Evolutionary conservation across 1,139 yeast species (phyloP).

Genomic region (Casaregolazyma suthepensis): DNA sequence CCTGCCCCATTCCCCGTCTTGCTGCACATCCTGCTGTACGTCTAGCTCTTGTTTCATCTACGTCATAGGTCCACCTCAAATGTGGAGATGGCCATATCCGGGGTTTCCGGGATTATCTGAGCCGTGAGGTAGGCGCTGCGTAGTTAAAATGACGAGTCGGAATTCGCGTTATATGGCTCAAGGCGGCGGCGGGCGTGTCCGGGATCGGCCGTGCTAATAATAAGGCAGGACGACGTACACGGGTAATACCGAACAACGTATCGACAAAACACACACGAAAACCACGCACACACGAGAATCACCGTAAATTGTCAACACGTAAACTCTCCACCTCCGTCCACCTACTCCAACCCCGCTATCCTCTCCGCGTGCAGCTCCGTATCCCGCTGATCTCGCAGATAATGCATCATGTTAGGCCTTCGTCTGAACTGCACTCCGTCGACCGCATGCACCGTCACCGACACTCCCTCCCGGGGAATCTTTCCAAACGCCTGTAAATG

Average conservation of each 20-base stretch:
- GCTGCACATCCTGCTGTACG: background rate
- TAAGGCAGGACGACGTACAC: background rate
- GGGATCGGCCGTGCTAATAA: background rate
- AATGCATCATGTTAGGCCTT: conserved; percentile 30
- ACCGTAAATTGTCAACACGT: too few relatives aligned
- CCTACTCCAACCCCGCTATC: background rate
- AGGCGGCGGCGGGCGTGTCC: background rate
- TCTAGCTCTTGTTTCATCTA: background rate
- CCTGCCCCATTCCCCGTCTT: too few relatives aligned
- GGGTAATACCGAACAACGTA: background rate
- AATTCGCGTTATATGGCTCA: background rate
- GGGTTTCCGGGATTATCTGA: too few relatives aligned
- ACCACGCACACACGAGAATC: too few relatives aligned
- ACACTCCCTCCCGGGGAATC: conserved; percentile 36
- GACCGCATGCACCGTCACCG: conserved; percentile 44
- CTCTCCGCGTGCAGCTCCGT: background rate
- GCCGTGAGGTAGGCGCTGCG: too few relatives aligned
- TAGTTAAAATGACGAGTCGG: too few relatives aligned
- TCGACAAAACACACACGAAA: too few relatives aligned
- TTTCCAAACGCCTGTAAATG: conserved; percentile 60
- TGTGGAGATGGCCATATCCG: too few relatives aligned
- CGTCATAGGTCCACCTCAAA: too few relatives aligned
- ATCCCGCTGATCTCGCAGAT: conserved; percentile 15
- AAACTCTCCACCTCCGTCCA: background rate
- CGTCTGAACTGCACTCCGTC: conserved; percentile 36